Evolutionary conservation across 306 rosid genomes (phyloP), one percentile per base, ranked within the genome.

Genomic region (Quercus agrifolia): DNA sequence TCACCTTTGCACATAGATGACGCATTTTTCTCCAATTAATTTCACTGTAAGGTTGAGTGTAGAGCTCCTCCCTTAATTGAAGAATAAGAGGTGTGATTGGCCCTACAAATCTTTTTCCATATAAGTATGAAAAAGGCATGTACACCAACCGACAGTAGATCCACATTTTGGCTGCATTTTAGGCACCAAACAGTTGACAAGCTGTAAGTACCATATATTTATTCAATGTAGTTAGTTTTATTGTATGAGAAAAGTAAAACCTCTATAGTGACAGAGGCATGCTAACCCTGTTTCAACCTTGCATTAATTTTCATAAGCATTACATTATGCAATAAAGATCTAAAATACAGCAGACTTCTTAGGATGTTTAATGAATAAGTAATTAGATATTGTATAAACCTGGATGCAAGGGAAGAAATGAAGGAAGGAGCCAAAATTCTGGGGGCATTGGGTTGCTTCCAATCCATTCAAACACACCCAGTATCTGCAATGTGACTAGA

Each of bases 91-190:
- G 92, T 41, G 98, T 93, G 80, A 91, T 91, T 58, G 86, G 88
- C 25, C 92, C 97, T 30, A 90, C 90, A 79, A 91, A 93, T 64
- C 87, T 83, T 75, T 82, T 89, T 4, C 94, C 97, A 33, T 89
- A 91, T 19, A 93, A 84, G 79, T 93, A 93, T 0, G 98, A 93
- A 97, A 93, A 91, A 8, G 95, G 93, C 87, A 91, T 79, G 86
- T 86, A 91, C 1, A 88, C 87, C 87, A 88, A 27, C 15, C 98
- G 94, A 21, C 91, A 91, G 46, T 89, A 91, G 79, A 97, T 90
- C 85, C 88, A 90, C 96, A 93, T 90, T 84, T 93, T 93, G 14
- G 91, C 98, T 92, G 89, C 82, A 86, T 38, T 58, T n/a, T 28
- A 5, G 19, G 15, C 21, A 10, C 0, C 41, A 23, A 5, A 12